Evolutionary conservation across 176 grass and related monocot species (phyloP), one percentile per base, ranked within the genome.

Genomic region (Phoenix roebelenii): DNA sequence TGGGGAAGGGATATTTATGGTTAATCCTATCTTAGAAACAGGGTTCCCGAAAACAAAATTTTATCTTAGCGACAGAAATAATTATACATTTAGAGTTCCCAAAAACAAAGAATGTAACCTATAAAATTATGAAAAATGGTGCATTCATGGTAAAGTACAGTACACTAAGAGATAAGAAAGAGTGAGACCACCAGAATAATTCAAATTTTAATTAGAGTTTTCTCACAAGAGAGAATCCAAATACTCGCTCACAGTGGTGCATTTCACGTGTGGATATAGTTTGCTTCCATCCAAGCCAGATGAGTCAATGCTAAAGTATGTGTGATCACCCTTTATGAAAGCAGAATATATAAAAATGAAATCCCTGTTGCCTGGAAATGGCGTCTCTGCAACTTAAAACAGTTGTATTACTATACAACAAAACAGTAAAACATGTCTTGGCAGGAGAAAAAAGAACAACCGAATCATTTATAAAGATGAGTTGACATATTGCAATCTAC

Each of bases 271-370:
- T 65, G 87, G 81, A 80, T 98, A 98, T 66, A 98, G 60, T 58
- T 75, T 71, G 73, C 65, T 79, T 73, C 80, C 93, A 55, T 90
- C 78, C 60, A 48, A 68, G 61, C 79, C 66, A 0, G 56, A 82
- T 14, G 73, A 76, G 54, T 85, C 78, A 49, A 92, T 76, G 63
- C 82, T 62, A 68, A 88, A 98, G 63, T 85, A 81, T 2, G 81
- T 98, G 59, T 98, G 84, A 67, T 98, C 84, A 6, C 93, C 93
- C 63, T 85, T 98, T 51, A 92, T 55, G 72, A 98, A 92, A 29
- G 70, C 58, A 5, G 93, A 98, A 83, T 92, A 98, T 68, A 98
- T 80, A 68, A 98, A 98, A 75, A 85, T 63, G 39, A 83, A 66
- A 51, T 92, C 81, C 81, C 80, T 98, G 66, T 89, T 92, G 66